Evolutionary conservation across 192 early-diverging fungal species (phyloP).

Genomic region (Coemansia sp.): DNA sequence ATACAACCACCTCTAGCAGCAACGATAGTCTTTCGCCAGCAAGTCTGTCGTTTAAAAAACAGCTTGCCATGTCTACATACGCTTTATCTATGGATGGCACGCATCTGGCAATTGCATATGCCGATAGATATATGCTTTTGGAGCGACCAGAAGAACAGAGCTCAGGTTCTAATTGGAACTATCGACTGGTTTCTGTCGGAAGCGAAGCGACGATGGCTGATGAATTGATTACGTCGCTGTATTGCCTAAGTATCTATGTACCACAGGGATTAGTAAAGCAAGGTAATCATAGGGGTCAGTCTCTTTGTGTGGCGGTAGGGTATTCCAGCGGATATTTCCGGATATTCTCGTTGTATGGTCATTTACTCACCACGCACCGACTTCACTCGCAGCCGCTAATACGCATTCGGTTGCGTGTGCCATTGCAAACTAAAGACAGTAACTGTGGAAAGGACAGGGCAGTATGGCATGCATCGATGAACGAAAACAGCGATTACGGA

Average conservation of each 20-base stretch:
- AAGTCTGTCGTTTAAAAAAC: slow-evolving; percentile 1
- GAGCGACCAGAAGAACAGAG: slow-evolving; percentile 12
- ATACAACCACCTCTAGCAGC: not conserved
- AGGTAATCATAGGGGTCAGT: slow-evolving; percentile 1
- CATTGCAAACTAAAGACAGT: slow-evolving; percentile 15
- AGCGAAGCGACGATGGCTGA: slow-evolving; percentile 25
- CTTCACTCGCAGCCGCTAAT: slow-evolving; percentile 32
- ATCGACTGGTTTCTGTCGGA: slow-evolving; percentile 39
- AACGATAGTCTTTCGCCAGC: not conserved
- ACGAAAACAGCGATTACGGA: not conserved
- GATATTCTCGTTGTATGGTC: slow-evolving; percentile 41
- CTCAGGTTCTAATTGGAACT: slow-evolving; percentile 1
- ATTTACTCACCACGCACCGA: slow-evolving; percentile 39
- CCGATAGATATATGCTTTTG: slow-evolving; percentile 37
- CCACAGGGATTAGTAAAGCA: not conserved
- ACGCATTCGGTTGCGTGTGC: slow-evolving; percentile 40
- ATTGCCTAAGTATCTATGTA: slow-evolving; percentile 37
- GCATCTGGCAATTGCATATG: slow-evolving; percentile 28
- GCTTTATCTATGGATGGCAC: slow-evolving; percentile 27
- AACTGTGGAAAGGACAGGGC: not conserved
- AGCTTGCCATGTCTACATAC: slow-evolving; percentile 13
- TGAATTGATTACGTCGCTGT: slow-evolving; percentile 34
- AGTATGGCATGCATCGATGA: too few relatives aligned
- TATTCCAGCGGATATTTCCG: slow-evolving; percentile 44
- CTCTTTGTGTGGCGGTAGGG: slow-evolving; percentile 43